A percentile compares a stretch with the other conserved stretches of the same genome.
Evolutionary conservation across 1,284 basidiomycete genomes (phyloP).

Genomic region (Apiotrichum gamsii): DNA sequence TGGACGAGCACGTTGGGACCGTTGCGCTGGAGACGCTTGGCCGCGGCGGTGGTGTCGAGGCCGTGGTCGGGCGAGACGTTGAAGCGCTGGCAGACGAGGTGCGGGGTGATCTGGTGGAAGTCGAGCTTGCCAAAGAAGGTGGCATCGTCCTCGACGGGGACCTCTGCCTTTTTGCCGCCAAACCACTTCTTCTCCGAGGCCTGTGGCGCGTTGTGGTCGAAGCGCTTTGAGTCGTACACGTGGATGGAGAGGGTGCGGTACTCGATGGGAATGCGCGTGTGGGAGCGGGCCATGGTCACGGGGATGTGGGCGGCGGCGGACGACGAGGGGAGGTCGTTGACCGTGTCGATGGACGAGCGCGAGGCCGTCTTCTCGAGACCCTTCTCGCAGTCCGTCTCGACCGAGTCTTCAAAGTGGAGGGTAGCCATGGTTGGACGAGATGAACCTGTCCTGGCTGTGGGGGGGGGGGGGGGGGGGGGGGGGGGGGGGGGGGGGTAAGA

Average conservation of each 20-base stretch:
- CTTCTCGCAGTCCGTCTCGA: too few relatives aligned
- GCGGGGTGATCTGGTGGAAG: slow-evolving; percentile 52
- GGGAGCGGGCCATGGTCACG: background rate
- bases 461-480: too few relatives aligned
- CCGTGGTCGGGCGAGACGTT: slow-evolving; percentile 51
- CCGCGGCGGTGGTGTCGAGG: slow-evolving; percentile 52
- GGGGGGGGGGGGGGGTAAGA: too few relatives aligned
- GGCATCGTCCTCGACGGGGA: slow-evolving; percentile 17
- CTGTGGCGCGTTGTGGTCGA: background rate
- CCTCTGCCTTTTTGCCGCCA: background rate
- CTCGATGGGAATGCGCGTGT: slow-evolving; percentile 4
- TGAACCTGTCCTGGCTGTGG: too few relatives aligned
- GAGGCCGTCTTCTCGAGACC: too few relatives aligned
- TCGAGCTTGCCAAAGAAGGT: slow-evolving; percentile 48
- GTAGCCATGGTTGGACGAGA: too few relatives aligned
- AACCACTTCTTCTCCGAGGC: background rate
- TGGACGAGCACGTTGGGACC: slow-evolving; percentile 48
- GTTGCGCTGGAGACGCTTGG: slow-evolving; percentile 48
- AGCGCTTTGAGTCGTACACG: slow-evolving; percentile 34
- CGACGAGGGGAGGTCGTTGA: too few relatives aligned
- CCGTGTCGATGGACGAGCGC: too few relatives aligned
- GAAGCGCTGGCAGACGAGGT: slow-evolving; percentile 53
- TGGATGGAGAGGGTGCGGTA: slow-evolving; percentile 38
- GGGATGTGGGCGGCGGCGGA: background rate
- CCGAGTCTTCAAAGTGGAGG: too few relatives aligned